Evolutionary conservation across 306 rosid genomes (phyloP).

Genomic region (Glycyrrhiza uralensis): DNA sequence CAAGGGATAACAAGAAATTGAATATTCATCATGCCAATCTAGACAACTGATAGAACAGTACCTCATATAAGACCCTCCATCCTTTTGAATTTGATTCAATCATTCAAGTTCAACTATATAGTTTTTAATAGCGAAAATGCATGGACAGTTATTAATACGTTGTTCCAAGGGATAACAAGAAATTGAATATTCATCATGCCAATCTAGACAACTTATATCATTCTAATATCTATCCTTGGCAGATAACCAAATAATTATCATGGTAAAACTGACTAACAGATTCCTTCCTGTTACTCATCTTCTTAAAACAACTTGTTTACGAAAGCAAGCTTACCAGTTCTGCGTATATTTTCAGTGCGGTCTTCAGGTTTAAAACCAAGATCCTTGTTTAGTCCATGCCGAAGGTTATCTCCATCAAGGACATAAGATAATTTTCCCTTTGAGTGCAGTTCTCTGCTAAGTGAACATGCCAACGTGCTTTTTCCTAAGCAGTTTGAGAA

Average conservation of each 20-base stretch:
- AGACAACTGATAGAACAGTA: background rate
- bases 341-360: constrained; percentile 78
- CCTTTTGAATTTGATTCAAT: background rate
- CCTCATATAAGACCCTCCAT: background rate
- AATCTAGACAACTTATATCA: constrained; percentile 6
- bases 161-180: constrained; percentile 11
- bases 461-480: constrained; percentile 78
- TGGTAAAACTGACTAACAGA: background rate
- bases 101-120: background rate
- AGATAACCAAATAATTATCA: background rate
- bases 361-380: constrained; percentile 75
- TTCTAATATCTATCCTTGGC: background rate
- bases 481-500: constrained; percentile 54
- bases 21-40: constrained; percentile 5
- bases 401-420: constrained; percentile 89
- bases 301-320: background rate
- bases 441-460: constrained; percentile 58
- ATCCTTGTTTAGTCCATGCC: constrained; percentile 80
- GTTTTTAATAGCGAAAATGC: background rate
- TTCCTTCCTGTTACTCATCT: background rate
- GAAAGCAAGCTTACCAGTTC: constrained; percentile 60
- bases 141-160: background rate
- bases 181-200: constrained; percentile 16
- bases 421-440: constrained; percentile 72
- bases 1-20: constrained; percentile 15